Evolutionary conservation across 345 rosid species (phyloP).

Genomic region (Populus ilicifolia): DNA sequence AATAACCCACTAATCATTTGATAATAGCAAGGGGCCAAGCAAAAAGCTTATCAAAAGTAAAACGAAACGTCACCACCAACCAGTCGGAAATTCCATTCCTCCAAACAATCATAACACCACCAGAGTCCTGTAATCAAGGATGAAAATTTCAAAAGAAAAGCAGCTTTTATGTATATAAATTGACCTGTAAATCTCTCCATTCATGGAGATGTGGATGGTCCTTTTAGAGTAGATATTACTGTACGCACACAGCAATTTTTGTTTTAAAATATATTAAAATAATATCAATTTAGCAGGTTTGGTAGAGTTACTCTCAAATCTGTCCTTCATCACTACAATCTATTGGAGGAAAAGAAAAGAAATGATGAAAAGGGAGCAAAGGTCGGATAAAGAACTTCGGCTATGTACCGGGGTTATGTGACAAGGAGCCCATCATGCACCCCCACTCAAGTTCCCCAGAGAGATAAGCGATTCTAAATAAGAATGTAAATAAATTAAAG

Average conservation of each 20-base stretch:
- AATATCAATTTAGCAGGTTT: too few species aligned
- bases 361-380: neutral
- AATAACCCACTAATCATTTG: neutral
- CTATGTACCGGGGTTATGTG: constrained; percentile 4
- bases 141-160: neutral
- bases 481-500: neutral
- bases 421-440: constrained; percentile 9
- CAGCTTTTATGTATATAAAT: neutral
- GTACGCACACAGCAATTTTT: too few species aligned
- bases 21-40: neutral
- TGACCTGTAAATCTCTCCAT: neutral
- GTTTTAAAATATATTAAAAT: too few species aligned
- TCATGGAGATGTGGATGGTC: constrained; percentile 12
- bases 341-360: neutral
- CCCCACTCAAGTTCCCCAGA: constrained; percentile 17
- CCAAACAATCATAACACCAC: neutral
- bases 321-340: constrained; percentile 5
- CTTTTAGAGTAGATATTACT: too few species aligned
- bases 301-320: neutral
- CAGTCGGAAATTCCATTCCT: too few species aligned
- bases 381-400: constrained; percentile 16
- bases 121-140: constrained; percentile 8
- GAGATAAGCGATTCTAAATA: neutral
- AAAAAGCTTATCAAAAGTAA: neutral
- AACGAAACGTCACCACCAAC: constrained; percentile 1